Conservation (phyloP, 306 rosid genomes). For the Alnus glutinosa region DNA sequence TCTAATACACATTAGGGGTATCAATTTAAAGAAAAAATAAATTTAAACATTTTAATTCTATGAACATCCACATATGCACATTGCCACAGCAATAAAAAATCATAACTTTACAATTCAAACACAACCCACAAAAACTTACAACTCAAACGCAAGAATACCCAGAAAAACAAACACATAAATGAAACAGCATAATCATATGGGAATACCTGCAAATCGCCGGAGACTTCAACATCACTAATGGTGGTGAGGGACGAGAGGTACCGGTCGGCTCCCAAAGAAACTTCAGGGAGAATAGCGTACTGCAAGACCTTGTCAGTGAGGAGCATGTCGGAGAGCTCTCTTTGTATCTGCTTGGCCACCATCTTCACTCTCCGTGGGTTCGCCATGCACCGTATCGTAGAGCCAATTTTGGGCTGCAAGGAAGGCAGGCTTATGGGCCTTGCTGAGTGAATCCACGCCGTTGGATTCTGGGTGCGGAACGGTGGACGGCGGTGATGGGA, state of each 20-base stretch:
- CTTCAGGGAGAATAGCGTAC: conserved; percentile 80
- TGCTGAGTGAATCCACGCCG: conserved; percentile 32
- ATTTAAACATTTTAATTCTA: too few relatives aligned
- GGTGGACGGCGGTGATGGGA: background rate
- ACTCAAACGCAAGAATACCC: background rate
- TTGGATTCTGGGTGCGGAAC: conserved; percentile 20
- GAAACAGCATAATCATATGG: background rate
- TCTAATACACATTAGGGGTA: background rate
- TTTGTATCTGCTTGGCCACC: conserved; percentile 88
- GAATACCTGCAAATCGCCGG: conserved; percentile 82
- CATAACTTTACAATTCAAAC: background rate
- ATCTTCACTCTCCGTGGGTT: conserved; percentile 86
- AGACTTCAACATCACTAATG: conserved; percentile 81
- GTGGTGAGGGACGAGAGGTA: conserved; percentile 90
- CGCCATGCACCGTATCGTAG: conserved; percentile 71
- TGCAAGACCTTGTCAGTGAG: conserved; percentile 75
- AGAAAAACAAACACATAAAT: background rate
- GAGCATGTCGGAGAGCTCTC: conserved; percentile 94
- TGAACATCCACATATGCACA: background rate
- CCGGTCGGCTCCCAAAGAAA: conserved; percentile 84
- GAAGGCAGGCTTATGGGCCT: conserved; percentile 19
- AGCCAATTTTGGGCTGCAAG: conserved; percentile 15
- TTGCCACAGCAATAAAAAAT: background rate
- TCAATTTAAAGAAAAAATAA: too few relatives aligned
- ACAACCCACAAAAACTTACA: too few relatives aligned